Evolutionary conservation across 2,329 filamentous ascomycete genomes (phyloP).

Genomic region (Exophiala bonariae): DNA sequence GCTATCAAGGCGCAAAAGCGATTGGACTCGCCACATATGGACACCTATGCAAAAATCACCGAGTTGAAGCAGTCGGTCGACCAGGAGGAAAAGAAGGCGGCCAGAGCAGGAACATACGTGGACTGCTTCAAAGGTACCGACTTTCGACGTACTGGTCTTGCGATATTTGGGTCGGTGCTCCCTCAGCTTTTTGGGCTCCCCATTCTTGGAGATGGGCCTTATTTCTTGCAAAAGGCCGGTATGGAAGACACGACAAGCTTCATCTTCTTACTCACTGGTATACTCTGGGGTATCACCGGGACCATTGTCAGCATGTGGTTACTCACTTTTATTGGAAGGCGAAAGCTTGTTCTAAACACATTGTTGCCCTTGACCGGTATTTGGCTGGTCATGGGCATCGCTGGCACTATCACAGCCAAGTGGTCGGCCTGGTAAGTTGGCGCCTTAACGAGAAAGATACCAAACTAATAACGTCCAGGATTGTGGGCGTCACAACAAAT

Average conservation of each 20-base stretch:
- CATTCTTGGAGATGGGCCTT: slow-evolving; percentile 45
- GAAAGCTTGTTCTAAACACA: slow-evolving; percentile 40
- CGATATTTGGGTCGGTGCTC: slow-evolving; percentile 42
- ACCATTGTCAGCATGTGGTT: slow-evolving; percentile 49
- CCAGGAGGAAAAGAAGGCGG: slow-evolving; percentile 46
- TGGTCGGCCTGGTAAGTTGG: slow-evolving; percentile 41
- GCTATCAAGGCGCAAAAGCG: slow-evolving; percentile 50
- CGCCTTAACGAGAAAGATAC: not conserved
- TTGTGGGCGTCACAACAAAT: slow-evolving; percentile 45
- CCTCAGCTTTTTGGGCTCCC: slow-evolving; percentile 49
- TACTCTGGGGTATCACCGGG: slow-evolving; percentile 45
- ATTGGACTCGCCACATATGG: slow-evolving; percentile 45
- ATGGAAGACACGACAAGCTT: slow-evolving; percentile 34
- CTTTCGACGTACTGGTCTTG: slow-evolving; percentile 33
- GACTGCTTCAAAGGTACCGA: slow-evolving; percentile 32
- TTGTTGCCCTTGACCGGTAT: slow-evolving; percentile 36
- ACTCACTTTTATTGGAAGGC: slow-evolving; percentile 41
- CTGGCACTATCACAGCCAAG: slow-evolving; percentile 43
- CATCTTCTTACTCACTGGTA: slow-evolving; percentile 48
- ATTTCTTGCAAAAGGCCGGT: slow-evolving; percentile 39
- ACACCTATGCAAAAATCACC: slow-evolving; percentile 35
- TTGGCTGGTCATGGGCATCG: slow-evolving; percentile 50
- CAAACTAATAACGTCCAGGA: slow-evolving; percentile 31
- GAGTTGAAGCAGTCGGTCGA: slow-evolving; percentile 45
- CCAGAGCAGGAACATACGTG: slow-evolving; percentile 51